Evolutionary conservation across 2,329 filamentous ascomycete genomes (phyloP).

Genomic region (Cryphonectria parasitica): DNA sequence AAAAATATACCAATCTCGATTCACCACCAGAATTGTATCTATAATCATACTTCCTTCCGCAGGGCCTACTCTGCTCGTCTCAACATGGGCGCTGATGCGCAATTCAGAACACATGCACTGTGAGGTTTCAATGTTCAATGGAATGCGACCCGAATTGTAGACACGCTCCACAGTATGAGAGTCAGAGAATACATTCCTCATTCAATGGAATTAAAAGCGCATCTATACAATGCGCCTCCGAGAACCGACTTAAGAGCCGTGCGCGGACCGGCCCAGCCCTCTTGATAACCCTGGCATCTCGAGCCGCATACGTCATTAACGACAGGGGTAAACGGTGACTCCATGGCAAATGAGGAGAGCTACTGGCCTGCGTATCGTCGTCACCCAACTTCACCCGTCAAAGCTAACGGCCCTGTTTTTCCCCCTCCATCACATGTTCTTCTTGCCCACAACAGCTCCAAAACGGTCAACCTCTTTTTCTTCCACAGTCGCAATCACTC

Average conservation of each 20-base stretch:
- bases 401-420: slow-evolving; percentile 30
- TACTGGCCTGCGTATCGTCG: neutral
- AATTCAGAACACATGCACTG: neutral
- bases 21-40: neutral
- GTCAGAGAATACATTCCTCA: slow-evolving; percentile 2
- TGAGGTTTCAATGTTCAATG: neutral
- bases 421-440: slow-evolving; percentile 34
- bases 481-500: neutral
- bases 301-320: slow-evolving; percentile 37
- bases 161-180: neutral
- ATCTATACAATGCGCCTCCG: neutral
- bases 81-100: neutral
- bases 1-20: slow-evolving; percentile 15
- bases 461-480: neutral
- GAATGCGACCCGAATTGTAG: neutral
- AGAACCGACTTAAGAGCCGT: neutral
- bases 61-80: neutral
- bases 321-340: slow-evolving; percentile 28
- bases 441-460: slow-evolving; percentile 13
- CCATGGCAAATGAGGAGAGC: neutral
- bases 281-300: slow-evolving; percentile 12
- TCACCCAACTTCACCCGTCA: slow-evolving; percentile 9
- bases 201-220: slow-evolving; percentile 3
- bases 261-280: neutral
- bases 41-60: neutral